Evolutionary conservation across 2,329 filamentous ascomycete species (phyloP).

Genomic region (Fusarium poae): DNA sequence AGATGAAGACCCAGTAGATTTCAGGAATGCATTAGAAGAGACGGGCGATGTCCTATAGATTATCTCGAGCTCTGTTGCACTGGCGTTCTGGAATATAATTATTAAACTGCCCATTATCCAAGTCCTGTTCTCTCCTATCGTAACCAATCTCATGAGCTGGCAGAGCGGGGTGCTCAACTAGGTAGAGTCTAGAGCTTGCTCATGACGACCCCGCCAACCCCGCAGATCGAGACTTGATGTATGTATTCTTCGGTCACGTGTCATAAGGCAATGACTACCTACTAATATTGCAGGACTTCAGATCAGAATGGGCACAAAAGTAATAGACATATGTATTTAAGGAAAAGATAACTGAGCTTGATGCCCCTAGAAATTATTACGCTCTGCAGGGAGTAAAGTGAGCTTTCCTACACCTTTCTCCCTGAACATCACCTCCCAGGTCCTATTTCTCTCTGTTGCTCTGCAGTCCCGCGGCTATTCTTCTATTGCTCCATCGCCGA

Average conservation of each 20-base stretch:
- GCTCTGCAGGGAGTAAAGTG: background rate
- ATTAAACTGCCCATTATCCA: background rate
- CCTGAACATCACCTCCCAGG: background rate
- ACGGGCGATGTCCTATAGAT: constrained; percentile 21
- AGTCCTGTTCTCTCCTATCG: background rate
- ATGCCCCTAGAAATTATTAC: background rate
- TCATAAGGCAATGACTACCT: background rate
- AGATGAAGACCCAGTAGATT: constrained; percentile 77
- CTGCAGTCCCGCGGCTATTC: background rate
- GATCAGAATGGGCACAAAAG: background rate
- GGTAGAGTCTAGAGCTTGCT: constrained; percentile 3
- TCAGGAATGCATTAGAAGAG: constrained; percentile 4
- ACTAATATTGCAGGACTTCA: background rate
- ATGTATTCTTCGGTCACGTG: background rate
- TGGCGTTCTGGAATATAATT: constrained; percentile 26
- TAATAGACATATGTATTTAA: background rate
- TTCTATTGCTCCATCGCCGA: background rate
- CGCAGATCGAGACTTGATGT: background rate
- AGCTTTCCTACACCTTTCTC: background rate
- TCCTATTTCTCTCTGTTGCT: background rate
- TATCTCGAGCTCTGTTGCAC: constrained; percentile 27
- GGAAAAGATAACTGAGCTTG: background rate
- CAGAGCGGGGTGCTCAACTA: background rate
- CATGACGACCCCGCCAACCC: constrained; percentile 2
- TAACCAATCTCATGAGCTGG: background rate